phyloP scores from a whole-genome alignment of 805 yeast species.

The Ogataea nonfermentans region DNA sequence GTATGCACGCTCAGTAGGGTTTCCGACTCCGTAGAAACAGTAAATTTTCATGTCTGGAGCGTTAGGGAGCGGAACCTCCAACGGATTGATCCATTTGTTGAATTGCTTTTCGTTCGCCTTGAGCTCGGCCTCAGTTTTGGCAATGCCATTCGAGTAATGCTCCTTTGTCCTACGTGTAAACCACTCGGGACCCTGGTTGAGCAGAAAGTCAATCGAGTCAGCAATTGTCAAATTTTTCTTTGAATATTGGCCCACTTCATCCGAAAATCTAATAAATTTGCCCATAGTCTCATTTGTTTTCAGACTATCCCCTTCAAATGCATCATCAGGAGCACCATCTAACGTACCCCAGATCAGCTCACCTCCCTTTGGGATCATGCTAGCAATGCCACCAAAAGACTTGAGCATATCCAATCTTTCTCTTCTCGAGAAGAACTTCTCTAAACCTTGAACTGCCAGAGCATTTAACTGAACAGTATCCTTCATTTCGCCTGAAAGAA shows the following conservation, averaged over 20 bases:
- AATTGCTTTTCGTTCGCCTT: constrained; percentile 64
- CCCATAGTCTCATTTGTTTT: constrained; percentile 51
- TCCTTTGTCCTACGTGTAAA: constrained; percentile 59
- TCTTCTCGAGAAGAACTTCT: constrained; percentile 84
- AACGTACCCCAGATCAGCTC: constrained; percentile 82
- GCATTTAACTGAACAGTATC: constrained; percentile 95
- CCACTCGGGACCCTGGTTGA: constrained; percentile 74
- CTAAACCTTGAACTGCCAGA: constrained; percentile 90
- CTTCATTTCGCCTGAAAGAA: constrained; percentile 96
- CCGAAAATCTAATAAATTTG: constrained; percentile 64
- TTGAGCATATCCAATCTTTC: constrained; percentile 86
- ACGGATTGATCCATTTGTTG: constrained; percentile 89
- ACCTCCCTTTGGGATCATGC: constrained; percentile 97
- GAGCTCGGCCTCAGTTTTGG: constrained; percentile 59
- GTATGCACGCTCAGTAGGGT: constrained; percentile 93
- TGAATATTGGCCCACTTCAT: constrained; percentile 43
- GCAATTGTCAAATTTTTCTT: constrained; percentile 57
- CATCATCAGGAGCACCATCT: constrained; percentile 70
- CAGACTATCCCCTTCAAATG: constrained; percentile 22
- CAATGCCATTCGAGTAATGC: constrained; percentile 78
- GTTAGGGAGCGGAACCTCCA: constrained; percentile 86
- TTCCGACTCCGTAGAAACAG: constrained; percentile 95
- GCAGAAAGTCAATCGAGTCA: constrained; percentile 64
- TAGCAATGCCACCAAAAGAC: constrained; percentile 90
- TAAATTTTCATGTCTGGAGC: constrained; percentile 90